Evolutionary conservation across 257 asterid genomes (phyloP), one percentile per base, ranked within the genome.

Genomic region (Nicotiana noctiflora): DNA sequence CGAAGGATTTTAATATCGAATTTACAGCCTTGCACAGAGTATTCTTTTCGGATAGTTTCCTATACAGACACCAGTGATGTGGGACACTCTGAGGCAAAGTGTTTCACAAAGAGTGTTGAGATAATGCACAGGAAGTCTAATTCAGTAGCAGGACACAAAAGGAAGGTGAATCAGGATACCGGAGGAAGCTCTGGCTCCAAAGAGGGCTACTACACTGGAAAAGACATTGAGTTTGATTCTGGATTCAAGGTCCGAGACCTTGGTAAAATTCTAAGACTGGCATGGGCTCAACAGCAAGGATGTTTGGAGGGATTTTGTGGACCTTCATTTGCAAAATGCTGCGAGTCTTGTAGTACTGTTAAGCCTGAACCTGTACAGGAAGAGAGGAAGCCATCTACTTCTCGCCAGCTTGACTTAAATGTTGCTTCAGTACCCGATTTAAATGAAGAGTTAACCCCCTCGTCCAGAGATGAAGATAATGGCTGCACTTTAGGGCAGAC

Each of bases 221-320:
- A 76, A 40, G 90, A 87, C 74, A 84, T 92, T 64, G 93, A 90
- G 85, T 88, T 89, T n/a, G 96, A 92, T 86, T 91, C 93, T 3
- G 93, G 97, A 23, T 94, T 94, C 86, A 92, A 91, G 86, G 93
- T 94, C 75, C 91, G 93, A 77, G 98, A 94, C 89, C 97, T 94
- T 59, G 96, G 94, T 18, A 91, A 90, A 88, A 91, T 94, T 79
- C 83, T 91, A 31, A 89, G 88, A 82, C 84, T 89, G 55, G 91
- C 93, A 53, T 89, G 91, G 91, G 89, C 91, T 82, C 93, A 88
- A 85, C 92, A 92, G 76, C 88, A 91, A 66, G 90, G 90, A 44
- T 86, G 85, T 78, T 87, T 89, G 18, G 91, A 90, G 61, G 90
- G 94, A 56, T 85, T 86, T 53, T 86, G 84, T 83, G 84, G 87